phyloP scores from a whole-genome alignment of 1,284 basidiomycete genomes.

The Rhodotorula sp. region DNA sequence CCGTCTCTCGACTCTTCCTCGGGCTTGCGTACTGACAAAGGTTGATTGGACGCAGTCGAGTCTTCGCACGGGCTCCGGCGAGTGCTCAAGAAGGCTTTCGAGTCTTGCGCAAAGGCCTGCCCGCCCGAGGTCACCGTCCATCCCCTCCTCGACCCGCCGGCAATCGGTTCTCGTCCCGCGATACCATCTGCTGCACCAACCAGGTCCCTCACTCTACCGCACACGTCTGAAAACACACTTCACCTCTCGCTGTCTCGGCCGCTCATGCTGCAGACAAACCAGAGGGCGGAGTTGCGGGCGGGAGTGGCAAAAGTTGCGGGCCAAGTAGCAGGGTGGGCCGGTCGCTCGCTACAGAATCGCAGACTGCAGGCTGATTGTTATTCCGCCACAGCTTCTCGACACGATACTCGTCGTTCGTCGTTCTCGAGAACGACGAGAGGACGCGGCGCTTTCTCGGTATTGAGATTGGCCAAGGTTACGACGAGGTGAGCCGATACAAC shows the following conservation, averaged over 20 bases:
- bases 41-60: conserved; percentile 18
- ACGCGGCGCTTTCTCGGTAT: conserved; percentile 70
- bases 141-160: conserved; percentile 49
- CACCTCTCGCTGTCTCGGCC: conserved; percentile 75
- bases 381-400: conserved; percentile 59
- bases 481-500: conserved; percentile 55
- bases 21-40: too few species aligned
- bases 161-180: background rate
- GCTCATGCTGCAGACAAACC: conserved; percentile 70
- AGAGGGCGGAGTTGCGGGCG: conserved; percentile 58
- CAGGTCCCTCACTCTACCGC: background rate
- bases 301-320: conserved; percentile 15
- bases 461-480: conserved; percentile 73
- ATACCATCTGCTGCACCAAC: background rate
- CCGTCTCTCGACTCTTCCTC: background rate
- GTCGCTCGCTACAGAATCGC: fast-evolving
- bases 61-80: conserved; percentile 52
- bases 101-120: conserved; percentile 35
- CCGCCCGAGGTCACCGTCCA: conserved; percentile 55
- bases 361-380: background rate
- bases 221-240: conserved; percentile 48
- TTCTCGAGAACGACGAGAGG: conserved; percentile 71
- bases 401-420: conserved; percentile 68
- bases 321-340: background rate
- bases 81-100: conserved; percentile 55